Evolutionary conservation across 352 stramenopile species (phyloP).

Genomic region (Globisporangium barbulae): DNA sequence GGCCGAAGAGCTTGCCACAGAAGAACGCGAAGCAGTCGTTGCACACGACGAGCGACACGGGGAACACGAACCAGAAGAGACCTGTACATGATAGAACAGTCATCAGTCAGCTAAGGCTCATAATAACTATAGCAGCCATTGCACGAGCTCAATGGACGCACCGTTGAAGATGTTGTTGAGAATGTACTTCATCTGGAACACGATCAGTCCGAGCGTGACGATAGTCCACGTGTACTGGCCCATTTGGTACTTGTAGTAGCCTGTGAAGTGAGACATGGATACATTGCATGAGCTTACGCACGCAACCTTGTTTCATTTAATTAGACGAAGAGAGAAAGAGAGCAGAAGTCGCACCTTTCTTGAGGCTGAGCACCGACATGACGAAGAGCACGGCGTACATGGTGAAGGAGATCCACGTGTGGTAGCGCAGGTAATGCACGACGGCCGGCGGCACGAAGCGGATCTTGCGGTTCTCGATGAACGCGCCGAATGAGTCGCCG

Average conservation of each 20-base stretch:
- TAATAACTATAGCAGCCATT: not conserved
- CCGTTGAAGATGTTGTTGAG: slow-evolving; percentile 96
- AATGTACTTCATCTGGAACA: slow-evolving; percentile 97
- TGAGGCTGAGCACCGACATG: slow-evolving; percentile 93
- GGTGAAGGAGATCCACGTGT: slow-evolving; percentile 91
- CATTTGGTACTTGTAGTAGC: slow-evolving; percentile 95
- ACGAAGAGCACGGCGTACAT: slow-evolving; percentile 96
- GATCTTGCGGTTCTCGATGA: slow-evolving; percentile 84
- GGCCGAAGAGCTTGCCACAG: slow-evolving; percentile 81
- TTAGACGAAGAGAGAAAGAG: too few relatives aligned
- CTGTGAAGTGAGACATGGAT: slow-evolving; percentile 20
- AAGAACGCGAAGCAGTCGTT: slow-evolving; percentile 97
- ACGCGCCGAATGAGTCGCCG: slow-evolving; percentile 81
- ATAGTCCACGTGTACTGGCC: slow-evolving; percentile 97
- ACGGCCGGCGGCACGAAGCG: slow-evolving; percentile 73
- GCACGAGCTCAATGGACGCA: slow-evolving; percentile 16
- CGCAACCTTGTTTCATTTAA: too few relatives aligned
- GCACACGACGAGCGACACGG: slow-evolving; percentile 92
- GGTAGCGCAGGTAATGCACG: slow-evolving; percentile 88
- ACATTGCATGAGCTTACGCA: slow-evolving; percentile 1
- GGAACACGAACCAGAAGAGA: slow-evolving; percentile 95
- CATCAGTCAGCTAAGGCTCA: not conserved
- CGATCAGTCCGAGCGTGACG: slow-evolving; percentile 91
- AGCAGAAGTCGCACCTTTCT: slow-evolving; percentile 54
- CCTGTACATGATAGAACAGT: slow-evolving; percentile 27